Evolutionary conservation across 1,284 basidiomycete genomes (phyloP), one percentile per base, ranked within the genome.

Genomic region (Marasmius oreades): DNA sequence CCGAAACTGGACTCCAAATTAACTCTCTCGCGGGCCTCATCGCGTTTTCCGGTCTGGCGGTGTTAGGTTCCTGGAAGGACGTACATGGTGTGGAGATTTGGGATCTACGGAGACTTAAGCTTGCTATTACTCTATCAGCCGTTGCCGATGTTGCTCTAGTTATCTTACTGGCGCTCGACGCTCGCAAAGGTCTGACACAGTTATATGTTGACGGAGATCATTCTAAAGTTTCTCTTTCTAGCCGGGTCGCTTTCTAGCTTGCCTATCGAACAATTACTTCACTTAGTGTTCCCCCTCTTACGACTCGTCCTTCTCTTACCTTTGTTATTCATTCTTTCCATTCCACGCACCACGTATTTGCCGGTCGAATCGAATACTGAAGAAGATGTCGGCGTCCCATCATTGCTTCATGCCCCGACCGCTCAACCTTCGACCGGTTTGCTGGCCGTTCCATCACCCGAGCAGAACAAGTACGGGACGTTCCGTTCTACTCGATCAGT

Each of bases 41-140:
- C 33, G 85, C 83, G 5, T 90, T 87, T 62, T 75, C 82, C 37
- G 83, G 85, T 34, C 70, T 92, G 52, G 88, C 87, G 14, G 81
- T 84, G 16, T 71, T 91, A 24, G 87, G 87, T 11, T 78, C 86
- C 5, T 91, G 84, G 81, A 90, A 91, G 69, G 88, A 91, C 58
- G 72, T 88, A 52, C 77, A 81, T 28, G 87, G 87, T 34, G 77
- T 86, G 37, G 74, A 83, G 43, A 81, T 91, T 28, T 92, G 90
- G 90, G 78, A 77, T 31, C 67, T 82, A 61, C 80, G 69, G 59
- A 78, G 84, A 37, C 68, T 90, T 60, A 88, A 79, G 67, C 53
- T 72, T 16, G 78, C 78, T 55, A 69, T 88, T 28, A 68, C 76
- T 23, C 59, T 74, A 42, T 77, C 87, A 28, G 67, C 89, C 51